These are phyloP conservation scores for Pistacia vera DNA, from an alignment of 345 rosid species.

Conservation along the genomic window DNA sequence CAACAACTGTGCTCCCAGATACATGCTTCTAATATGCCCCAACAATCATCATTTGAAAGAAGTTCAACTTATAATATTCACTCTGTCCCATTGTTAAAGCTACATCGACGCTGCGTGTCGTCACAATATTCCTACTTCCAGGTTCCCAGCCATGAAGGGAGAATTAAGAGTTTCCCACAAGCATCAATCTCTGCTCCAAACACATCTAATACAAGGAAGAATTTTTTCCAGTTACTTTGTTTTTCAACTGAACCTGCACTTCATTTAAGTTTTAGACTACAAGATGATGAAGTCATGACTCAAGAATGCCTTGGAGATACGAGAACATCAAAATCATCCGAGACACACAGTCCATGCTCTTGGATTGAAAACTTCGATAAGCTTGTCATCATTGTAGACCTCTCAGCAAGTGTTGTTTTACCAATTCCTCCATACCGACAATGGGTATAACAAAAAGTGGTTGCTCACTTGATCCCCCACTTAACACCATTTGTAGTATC, in stretches of 20 bases:
- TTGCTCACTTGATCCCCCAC: no score
- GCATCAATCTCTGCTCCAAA: neutral
- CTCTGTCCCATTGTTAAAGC: no score
- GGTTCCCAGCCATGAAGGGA: neutral
- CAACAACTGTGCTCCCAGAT: neutral
- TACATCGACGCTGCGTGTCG: neutral
- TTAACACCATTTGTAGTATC: no score
- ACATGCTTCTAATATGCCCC: neutral
- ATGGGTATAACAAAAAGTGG: no score
- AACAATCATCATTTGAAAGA: neutral
- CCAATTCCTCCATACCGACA: no score
- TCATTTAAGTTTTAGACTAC: neutral
- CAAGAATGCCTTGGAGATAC: neutral
- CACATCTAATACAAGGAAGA: neutral
- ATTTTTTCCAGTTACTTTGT: neutral
- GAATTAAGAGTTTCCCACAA: neutral
- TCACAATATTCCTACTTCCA: neutral
- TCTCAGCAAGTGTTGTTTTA: no score
- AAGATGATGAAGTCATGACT: neutral
- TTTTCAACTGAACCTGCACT: neutral
- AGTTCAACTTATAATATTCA: neutral
- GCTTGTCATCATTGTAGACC: no score
- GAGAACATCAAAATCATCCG: neutral
- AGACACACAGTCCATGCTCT: slow-evolving; percentile 2
- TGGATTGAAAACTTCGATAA: no score